Evolutionary conservation across 192 early-diverging fungal genomes (phyloP).

Genomic region (Diversispora epigaea): DNA sequence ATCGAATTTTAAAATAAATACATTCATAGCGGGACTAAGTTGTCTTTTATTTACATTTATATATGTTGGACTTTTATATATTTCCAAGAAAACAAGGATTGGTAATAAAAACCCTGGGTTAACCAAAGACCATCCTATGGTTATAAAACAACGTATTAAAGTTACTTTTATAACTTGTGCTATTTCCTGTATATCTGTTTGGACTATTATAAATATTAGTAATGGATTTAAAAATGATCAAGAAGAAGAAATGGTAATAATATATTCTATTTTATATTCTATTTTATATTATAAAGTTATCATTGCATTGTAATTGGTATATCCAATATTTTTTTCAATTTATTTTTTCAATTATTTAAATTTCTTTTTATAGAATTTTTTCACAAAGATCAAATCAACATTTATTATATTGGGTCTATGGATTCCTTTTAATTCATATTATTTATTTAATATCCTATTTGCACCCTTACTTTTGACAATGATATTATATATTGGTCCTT

Average conservation of each 20-base stretch:
- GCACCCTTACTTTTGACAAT: slow-evolving; percentile 46
- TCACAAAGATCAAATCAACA: slow-evolving; percentile 13
- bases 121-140: slow-evolving; percentile 25
- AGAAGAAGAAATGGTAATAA: neutral
- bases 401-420: slow-evolving; percentile 41
- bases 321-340: neutral
- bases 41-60: slow-evolving; percentile 19
- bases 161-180: neutral
- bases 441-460: slow-evolving; percentile 29
- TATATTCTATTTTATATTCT: neutral
- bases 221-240: neutral
- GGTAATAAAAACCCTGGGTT: slow-evolving; percentile 3
- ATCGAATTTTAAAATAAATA: too few relatives aligned
- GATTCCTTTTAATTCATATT: slow-evolving; percentile 26
- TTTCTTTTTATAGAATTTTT: slow-evolving; percentile 11
- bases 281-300: neutral
- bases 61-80: slow-evolving; percentile 23
- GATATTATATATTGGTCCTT: slow-evolving; percentile 59
- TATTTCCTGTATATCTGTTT: slow-evolving; percentile 13
- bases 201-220: neutral
- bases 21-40: neutral
- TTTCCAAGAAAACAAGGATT: slow-evolving; percentile 19
- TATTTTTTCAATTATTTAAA: too few relatives aligned
- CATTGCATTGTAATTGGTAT: neutral
- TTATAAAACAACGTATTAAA: slow-evolving; percentile 21